Base-by-base conservation (phyloP, 495 filamentous ascomycete species). In the Penicillium dipodomyicola region DNA sequence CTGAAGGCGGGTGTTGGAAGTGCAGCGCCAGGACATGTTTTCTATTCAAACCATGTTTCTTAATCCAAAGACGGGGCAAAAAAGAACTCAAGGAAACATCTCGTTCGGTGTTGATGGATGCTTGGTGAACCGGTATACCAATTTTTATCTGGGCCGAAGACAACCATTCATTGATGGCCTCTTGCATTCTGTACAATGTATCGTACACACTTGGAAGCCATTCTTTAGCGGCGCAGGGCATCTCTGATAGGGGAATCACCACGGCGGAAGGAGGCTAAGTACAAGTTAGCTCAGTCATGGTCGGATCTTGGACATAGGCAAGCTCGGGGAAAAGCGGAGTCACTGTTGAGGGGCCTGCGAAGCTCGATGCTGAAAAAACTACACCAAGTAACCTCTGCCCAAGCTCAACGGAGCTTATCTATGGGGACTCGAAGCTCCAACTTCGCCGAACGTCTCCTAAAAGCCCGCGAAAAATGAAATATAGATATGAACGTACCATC, bases 191-290 rank as follows among this genome's bases (percentile, higher is more conserved):
- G 70, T 75, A 75, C 74, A 77, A 56, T 66, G 57, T 77, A 75
- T 77, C 74, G 72, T 77, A 77, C 72, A 77, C 67, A 54, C 58
- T 52, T 58, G 39, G 55, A 57, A 62, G 60, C 52, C 56, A 51
- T 54, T 56, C 22, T 70, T 59, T 77, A 77, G 57, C 72, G 63
- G 63, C 73, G 76, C 59, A 77, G 69, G 46, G 73, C 74, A 56
- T 77, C 72, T 65, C 70, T 71, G 49, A 77, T 56, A 57, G 77
- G 75, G 32, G 70, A 72, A 37, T 78, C 75, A 50, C 77, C 77
- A 37, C 74, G 74, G 49, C 75, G 75, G 71, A 79, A 79, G 44
- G 77, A 78, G 67, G 75, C 77, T 79, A 61, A 50, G 43, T 9
- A 23, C 11, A 14, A 43, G 57, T 61, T 58, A 67, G 63, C 59